These are phyloP conservation scores for Suhomyces pyralidae DNA, from an alignment of 805 yeast species.

Conservation along the genomic window DNA sequence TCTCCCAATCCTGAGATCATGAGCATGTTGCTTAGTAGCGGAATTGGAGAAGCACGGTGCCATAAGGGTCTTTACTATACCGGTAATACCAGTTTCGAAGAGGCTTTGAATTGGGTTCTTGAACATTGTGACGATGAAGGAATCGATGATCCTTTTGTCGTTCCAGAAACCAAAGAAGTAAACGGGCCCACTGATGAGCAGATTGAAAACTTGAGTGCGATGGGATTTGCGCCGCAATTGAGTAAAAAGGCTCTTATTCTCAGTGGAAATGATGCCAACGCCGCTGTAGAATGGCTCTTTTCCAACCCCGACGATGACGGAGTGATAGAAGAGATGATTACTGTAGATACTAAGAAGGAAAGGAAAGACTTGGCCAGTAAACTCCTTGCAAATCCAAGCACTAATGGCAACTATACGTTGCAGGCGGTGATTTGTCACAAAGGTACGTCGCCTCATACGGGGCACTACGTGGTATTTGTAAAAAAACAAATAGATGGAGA, in stretches of 20 bases:
- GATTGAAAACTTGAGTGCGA: constrained; percentile 49
- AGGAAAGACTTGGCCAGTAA: constrained; percentile 12
- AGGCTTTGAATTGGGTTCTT: constrained; percentile 88
- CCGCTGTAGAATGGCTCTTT: constrained; percentile 91
- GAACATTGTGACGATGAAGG: constrained; percentile 83
- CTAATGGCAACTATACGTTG: constrained; percentile 43
- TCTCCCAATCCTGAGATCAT: constrained; percentile 55
- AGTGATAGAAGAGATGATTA: constrained; percentile 27
- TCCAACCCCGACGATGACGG: constrained; percentile 78
- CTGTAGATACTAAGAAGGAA: constrained; percentile 28
- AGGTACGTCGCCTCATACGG: constrained; percentile 86
- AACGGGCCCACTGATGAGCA: constrained; percentile 31
- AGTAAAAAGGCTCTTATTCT: constrained; percentile 71
- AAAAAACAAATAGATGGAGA: constrained; percentile 38
- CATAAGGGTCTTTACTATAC: constrained; percentile 68
- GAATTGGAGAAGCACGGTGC: constrained; percentile 71
- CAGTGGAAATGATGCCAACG: constrained; percentile 60
- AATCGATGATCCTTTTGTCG: constrained; percentile 60
- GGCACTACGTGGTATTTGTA: constrained; percentile 84
- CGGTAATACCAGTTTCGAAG: constrained; percentile 62
- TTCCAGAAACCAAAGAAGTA: constrained; percentile 17
- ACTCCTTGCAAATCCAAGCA: constrained; percentile 9
- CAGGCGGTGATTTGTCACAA: constrained; percentile 80
- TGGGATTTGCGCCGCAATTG: constrained; percentile 74
- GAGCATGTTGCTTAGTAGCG: constrained; percentile 68